Conservation (phyloP, 23 red algal genomes). For the Agarophyton chilense region DNA sequence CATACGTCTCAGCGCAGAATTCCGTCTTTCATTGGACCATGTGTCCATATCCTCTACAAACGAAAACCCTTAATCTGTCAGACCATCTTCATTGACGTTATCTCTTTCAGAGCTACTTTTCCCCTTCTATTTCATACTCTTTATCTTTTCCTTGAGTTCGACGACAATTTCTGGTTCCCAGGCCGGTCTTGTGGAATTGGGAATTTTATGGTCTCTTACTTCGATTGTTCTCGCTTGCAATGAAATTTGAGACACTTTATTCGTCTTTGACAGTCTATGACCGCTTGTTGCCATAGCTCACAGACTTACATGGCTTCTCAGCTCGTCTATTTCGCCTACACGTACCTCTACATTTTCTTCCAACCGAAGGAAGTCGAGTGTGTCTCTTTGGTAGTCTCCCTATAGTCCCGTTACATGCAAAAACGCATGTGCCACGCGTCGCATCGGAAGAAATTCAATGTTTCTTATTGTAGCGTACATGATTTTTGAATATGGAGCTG, state of each 20-base stretch:
- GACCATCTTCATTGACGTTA: not conserved
- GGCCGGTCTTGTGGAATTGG: not conserved
- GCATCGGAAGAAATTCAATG: conserved; percentile 78
- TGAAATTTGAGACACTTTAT: not conserved
- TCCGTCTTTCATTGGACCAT: not conserved
- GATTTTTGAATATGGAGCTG: conserved; percentile 94
- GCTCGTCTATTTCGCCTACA: conserved; percentile 47
- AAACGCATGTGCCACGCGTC: conserved; percentile 75
- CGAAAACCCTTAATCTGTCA: not conserved
- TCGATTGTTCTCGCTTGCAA: not conserved
- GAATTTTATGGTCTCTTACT: not conserved
- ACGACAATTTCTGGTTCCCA: not conserved
- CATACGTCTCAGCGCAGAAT: not conserved
- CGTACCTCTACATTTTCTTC: conserved; percentile 61
- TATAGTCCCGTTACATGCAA: conserved; percentile 80
- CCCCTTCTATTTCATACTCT: not conserved
- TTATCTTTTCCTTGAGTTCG: not conserved
- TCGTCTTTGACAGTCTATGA: not conserved
- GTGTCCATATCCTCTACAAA: not conserved
- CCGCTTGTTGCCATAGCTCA: conserved; percentile 28
- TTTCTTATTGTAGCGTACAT: conserved; percentile 92
- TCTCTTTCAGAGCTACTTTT: not conserved
- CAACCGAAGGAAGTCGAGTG: conserved; percentile 71
- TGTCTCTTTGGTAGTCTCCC: conserved; percentile 70
- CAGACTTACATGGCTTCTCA: conserved; percentile 23